A percentile compares a stretch with the other conserved stretches of the same genome.
phyloP scores from a whole-genome alignment of 352 stramenopile species.

The Pythium folliculosum region DNA sequence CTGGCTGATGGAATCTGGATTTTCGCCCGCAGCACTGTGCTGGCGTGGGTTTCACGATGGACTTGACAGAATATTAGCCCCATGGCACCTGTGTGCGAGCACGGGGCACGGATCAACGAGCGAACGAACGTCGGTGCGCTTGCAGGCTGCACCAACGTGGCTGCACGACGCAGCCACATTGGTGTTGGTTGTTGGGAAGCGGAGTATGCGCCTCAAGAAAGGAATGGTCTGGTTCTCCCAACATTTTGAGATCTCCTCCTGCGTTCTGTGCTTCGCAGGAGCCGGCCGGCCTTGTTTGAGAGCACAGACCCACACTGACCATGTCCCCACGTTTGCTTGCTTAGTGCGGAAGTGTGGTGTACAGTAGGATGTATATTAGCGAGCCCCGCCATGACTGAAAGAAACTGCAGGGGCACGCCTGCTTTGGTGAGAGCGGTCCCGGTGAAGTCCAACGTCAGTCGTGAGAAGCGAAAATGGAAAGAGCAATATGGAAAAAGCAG shows the following conservation, averaged over 20 bases:
- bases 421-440: not conserved
- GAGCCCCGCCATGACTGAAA: not conserved
- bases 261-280: no score
- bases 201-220: no score
- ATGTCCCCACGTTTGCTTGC: not conserved
- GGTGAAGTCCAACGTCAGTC: not conserved
- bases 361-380: not conserved
- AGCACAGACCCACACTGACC: no score
- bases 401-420: not conserved
- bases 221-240: no score
- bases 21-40: not conserved
- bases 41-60: not conserved
- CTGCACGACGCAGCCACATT: no score
- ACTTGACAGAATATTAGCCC: constrained; percentile 20
- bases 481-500: not conserved
- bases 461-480: not conserved
- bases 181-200: no score
- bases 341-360: not conserved
- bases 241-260: no score
- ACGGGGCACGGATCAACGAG: no score
- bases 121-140: no score
- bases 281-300: no score
- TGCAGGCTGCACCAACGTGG: no score
- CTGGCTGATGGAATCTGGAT: constrained; percentile 3
- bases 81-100: constrained; percentile 4